Evolutionary conservation across 768 basidiomycete species (phyloP).

Genomic region (Suillus luteus): DNA sequence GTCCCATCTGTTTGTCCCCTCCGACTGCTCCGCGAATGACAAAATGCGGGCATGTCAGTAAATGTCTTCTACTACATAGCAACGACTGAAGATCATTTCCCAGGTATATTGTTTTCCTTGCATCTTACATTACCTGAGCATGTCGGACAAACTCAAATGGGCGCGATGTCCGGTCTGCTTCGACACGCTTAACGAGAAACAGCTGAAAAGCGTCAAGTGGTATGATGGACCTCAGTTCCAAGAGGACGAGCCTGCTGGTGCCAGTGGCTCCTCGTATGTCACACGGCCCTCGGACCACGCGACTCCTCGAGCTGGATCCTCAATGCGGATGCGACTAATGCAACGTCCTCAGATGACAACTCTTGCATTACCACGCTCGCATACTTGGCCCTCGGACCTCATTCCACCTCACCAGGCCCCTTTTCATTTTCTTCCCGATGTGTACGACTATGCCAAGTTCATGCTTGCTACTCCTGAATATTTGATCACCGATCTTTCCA

Average conservation of each 20-base stretch:
- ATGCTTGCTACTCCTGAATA: constrained; percentile 94
- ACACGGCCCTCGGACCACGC: constrained; percentile 37
- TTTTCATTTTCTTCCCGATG: constrained; percentile 94
- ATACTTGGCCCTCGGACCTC: constrained; percentile 93
- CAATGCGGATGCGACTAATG: constrained; percentile 83
- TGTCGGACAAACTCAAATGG: constrained; percentile 82
- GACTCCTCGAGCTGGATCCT: constrained; percentile 55
- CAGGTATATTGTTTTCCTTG: constrained; percentile 96
- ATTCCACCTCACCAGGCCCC: constrained; percentile 91
- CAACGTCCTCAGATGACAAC: constrained; percentile 95
- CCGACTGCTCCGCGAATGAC: constrained; percentile 93
- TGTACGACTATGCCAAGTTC: constrained; percentile 85
- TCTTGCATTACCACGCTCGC: constrained; percentile 87
- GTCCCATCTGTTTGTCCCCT: constrained; percentile 94
- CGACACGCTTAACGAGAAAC: constrained; percentile 86
- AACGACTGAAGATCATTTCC: constrained; percentile 19
- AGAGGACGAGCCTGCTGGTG: constrained; percentile 30
- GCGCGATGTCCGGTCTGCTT: constrained; percentile 95
- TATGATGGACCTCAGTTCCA: constrained; percentile 52
- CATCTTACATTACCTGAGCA: constrained; percentile 86
- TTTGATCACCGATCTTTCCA: constrained; percentile 70
- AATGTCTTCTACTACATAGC: background rate
- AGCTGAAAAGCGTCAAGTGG: constrained; percentile 94
- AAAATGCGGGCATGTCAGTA: constrained; percentile 94
- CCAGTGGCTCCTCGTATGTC: constrained; percentile 49